phyloP scores from a whole-genome alignment of 106 monocot genomes.

The Gastrodia elata region DNA sequence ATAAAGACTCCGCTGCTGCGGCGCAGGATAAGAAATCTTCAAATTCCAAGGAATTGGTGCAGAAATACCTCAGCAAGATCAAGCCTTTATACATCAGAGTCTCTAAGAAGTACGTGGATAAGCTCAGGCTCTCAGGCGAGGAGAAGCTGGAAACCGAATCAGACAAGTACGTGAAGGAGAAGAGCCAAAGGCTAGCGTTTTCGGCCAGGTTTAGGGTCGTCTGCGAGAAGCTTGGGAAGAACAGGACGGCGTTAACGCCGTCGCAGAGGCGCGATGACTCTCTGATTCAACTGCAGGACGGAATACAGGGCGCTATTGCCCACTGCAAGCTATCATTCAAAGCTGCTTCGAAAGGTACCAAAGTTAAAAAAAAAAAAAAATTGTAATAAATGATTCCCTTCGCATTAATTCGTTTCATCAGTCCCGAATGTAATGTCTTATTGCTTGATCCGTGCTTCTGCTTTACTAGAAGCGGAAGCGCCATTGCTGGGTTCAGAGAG shows the following conservation, averaged over 20 bases:
- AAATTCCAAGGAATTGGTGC: slow-evolving; percentile 48
- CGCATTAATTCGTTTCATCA: neutral
- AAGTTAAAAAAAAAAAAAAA: no score
- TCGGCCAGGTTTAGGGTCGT: slow-evolving; percentile 41
- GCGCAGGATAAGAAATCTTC: slow-evolving; percentile 18
- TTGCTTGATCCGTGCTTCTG: neutral
- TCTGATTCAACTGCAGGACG: slow-evolving; percentile 61
- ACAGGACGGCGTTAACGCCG: slow-evolving; percentile 30
- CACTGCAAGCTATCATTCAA: slow-evolving; percentile 81
- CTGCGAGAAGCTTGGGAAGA: slow-evolving; percentile 51
- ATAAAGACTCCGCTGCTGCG: neutral
- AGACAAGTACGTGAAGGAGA: neutral
- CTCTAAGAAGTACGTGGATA: slow-evolving; percentile 8
- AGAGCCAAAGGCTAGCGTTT: slow-evolving; percentile 11
- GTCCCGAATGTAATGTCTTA: neutral
- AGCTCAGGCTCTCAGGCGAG: slow-evolving; percentile 1
- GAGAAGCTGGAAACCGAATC: slow-evolving; percentile 7
- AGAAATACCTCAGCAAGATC: slow-evolving; percentile 72
- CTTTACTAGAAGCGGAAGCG: neutral
- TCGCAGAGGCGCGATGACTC: slow-evolving; percentile 46
- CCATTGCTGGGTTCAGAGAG: neutral
- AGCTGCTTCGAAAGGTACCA: slow-evolving; percentile 27
- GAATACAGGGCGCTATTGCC: slow-evolving; percentile 82
- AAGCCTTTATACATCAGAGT: slow-evolving; percentile 54
- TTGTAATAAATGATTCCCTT: neutral